phyloP scores from a whole-genome alignment of 331 rosid genomes.

The Spiraea crenata region DNA sequence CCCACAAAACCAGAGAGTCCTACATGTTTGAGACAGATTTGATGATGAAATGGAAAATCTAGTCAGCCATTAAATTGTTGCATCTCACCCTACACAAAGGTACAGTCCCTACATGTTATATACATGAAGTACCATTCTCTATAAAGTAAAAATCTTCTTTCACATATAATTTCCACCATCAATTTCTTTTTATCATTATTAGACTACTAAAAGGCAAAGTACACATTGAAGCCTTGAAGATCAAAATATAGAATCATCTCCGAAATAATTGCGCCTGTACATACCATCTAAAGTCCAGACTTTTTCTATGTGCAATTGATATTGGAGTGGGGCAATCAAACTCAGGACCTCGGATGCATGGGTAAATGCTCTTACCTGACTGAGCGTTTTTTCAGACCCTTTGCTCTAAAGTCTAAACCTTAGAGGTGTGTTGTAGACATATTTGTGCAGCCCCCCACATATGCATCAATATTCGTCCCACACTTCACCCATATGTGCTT shows the following conservation, averaged over 20 bases:
- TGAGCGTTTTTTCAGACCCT: too few relatives aligned
- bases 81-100: slow-evolving; percentile 24
- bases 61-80: slow-evolving; percentile 31
- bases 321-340: too few relatives aligned
- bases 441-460: background rate
- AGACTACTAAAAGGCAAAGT: background rate
- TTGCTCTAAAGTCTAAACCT: background rate
- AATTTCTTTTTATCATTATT: background rate
- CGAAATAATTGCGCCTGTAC: background rate
- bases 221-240: background rate
- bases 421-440: background rate
- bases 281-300: background rate
- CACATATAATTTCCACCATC: slow-evolving; percentile 21
- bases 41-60: slow-evolving; percentile 35
- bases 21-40: slow-evolving; percentile 27
- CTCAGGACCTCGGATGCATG: too few relatives aligned
- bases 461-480: background rate
- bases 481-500: background rate
- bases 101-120: slow-evolving; percentile 34
- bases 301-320: background rate
- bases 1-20: slow-evolving; percentile 29
- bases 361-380: too few relatives aligned
- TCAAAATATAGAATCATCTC: background rate
- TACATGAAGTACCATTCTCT: slow-evolving; percentile 31
- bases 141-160: slow-evolving; percentile 19